phyloP scores from a whole-genome alignment of 371 early-diverging fungal species.

The Massospora cicadina region DNA sequence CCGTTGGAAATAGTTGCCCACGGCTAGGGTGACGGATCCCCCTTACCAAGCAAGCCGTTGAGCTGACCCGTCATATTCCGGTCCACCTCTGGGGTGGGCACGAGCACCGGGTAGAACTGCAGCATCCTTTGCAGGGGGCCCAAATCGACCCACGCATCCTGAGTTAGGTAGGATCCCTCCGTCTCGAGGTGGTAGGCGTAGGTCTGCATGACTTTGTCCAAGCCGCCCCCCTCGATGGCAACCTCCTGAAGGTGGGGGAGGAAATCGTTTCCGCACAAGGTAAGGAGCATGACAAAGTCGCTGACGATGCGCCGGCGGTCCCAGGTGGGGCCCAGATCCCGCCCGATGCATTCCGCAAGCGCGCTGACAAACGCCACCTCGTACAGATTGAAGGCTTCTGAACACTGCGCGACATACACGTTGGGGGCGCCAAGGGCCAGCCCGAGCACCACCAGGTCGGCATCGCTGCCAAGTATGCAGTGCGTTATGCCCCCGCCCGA shows the following conservation, averaged over 20 bases:
- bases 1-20: neutral
- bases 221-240: neutral
- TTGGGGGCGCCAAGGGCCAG: neutral
- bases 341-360: neutral
- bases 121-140: neutral
- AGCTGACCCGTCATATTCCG: neutral
- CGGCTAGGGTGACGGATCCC: neutral
- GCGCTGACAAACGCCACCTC: neutral
- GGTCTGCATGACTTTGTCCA: neutral
- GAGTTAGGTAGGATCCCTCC: neutral
- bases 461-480: neutral
- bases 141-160: neutral
- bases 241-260: neutral
- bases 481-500: neutral
- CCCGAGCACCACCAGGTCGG: neutral
- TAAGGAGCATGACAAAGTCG: neutral
- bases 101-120: neutral
- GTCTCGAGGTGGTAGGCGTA: neutral
- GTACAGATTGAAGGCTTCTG: neutral
- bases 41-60: neutral
- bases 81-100: too few species aligned
- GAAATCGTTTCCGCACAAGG: neutral
- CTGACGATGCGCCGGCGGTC: neutral
- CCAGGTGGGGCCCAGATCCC: neutral
- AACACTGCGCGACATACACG: neutral